Evolutionary conservation across 148 eudicot species (phyloP).

Genomic region (Chenopodium berlandieri): DNA sequence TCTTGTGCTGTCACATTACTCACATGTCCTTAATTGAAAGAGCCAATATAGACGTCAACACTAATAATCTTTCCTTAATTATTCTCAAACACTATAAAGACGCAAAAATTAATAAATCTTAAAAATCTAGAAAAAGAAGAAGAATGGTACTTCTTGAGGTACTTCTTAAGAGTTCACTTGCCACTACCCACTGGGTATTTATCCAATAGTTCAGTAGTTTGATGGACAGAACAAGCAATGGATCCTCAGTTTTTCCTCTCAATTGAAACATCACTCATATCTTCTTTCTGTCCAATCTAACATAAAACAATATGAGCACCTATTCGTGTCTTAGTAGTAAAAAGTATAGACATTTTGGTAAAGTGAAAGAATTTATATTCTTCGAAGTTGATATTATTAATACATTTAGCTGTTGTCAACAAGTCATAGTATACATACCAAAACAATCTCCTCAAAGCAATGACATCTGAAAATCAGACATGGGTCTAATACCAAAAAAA

Average conservation of each 20-base stretch:
- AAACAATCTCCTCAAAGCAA: neutral
- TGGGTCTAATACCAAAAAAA: too few species aligned
- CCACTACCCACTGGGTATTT: neutral
- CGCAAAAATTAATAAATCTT: too few species aligned
- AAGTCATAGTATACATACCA: neutral
- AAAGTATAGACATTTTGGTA: neutral
- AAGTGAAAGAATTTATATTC: neutral
- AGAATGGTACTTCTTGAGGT: neutral
- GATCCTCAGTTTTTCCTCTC: neutral
- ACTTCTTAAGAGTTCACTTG: neutral
- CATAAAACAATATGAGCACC: neutral
- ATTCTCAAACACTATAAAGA: too few species aligned
- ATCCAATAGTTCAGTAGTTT: neutral
- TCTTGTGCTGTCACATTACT: neutral
- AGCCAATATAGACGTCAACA: neutral
- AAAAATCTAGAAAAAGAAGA: too few species aligned
- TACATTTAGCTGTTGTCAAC: neutral
- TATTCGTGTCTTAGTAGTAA: neutral
- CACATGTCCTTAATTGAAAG: neutral
- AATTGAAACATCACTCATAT: neutral
- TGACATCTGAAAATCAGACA: neutral
- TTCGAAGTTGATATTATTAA: too few species aligned
- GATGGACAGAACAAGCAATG: neutral
- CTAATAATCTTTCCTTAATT: neutral
- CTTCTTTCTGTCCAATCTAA: neutral